Percentiles rank a stretch among this genome's conserved stretches.
phyloP scores from a whole-genome alignment of 768 basidiomycete species.

The Suillus alpinus region DNA sequence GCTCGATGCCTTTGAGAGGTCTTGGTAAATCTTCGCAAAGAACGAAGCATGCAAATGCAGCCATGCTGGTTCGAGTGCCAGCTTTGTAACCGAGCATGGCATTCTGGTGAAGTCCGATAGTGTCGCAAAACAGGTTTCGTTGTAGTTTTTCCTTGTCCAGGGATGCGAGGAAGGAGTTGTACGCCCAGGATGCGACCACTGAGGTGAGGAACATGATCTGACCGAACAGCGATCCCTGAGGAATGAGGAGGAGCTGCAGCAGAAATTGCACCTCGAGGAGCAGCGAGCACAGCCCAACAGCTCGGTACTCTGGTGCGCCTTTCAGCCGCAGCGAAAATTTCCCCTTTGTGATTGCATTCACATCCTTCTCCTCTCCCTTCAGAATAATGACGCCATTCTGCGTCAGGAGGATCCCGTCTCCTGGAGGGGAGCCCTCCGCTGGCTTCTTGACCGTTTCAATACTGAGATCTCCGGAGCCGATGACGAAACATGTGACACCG shows the following conservation, averaged over 20 bases:
- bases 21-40: slow-evolving; percentile 18
- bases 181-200: slow-evolving; percentile 27
- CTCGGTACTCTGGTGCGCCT: slow-evolving; percentile 6
- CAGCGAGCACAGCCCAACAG: slow-evolving; percentile 19
- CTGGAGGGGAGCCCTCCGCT: slow-evolving; percentile 18
- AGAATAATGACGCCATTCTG: slow-evolving; percentile 21
- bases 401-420: slow-evolving; percentile 22
- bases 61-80: slow-evolving; percentile 21
- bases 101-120: neutral
- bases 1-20: neutral
- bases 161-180: slow-evolving; percentile 28
- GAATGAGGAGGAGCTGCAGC: slow-evolving; percentile 31
- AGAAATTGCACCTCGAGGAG: slow-evolving; percentile 29
- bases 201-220: slow-evolving; percentile 31
- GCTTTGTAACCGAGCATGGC: slow-evolving; percentile 17
- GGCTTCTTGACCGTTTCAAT: slow-evolving; percentile 16
- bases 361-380: slow-evolving; percentile 21
- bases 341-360: slow-evolving; percentile 26
- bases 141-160: slow-evolving; percentile 30
- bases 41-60: slow-evolving; percentile 25
- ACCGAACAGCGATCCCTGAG: slow-evolving; percentile 30
- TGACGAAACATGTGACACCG: slow-evolving; percentile 24
- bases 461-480: slow-evolving; percentile 22
- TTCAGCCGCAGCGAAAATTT: slow-evolving; percentile 21
- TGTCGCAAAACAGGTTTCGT: slow-evolving; percentile 13